Evolutionary conservation across 306 rosid species (phyloP).

Genomic region (Abrus pulchellus): DNA sequence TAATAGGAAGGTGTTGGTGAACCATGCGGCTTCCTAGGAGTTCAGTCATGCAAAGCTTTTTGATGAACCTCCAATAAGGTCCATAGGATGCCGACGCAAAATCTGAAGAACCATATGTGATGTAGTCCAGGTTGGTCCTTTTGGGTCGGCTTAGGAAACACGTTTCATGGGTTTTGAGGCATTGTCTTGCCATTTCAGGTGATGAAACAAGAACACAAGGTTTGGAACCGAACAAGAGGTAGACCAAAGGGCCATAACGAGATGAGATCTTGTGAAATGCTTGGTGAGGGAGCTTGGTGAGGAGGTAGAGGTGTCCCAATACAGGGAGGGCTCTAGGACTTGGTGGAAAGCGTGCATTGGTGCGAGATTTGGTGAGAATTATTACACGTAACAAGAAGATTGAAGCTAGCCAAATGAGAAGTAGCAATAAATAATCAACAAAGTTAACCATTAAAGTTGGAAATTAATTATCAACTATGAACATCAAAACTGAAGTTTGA

Average conservation of each 20-base stretch:
- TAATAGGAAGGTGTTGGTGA: constrained; percentile 50
- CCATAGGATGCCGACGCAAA: constrained; percentile 67
- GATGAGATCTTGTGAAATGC: constrained; percentile 58
- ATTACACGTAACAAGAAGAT: constrained; percentile 23
- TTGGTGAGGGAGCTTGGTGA: constrained; percentile 58
- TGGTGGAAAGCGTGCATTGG: constrained; percentile 43
- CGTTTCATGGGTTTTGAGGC: constrained; percentile 61
- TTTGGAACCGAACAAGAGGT: constrained; percentile 61
- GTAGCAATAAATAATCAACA: constrained; percentile 16
- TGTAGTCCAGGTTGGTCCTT: constrained; percentile 54
- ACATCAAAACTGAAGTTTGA: background rate
- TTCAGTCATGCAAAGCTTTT: constrained; percentile 60
- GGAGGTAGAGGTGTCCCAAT: constrained; percentile 55
- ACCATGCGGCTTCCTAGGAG: constrained; percentile 62
- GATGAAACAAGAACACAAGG: constrained; percentile 67
- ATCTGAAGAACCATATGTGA: constrained; percentile 63
- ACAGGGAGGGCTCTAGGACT: constrained; percentile 50
- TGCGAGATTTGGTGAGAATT: background rate
- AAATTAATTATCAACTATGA: background rate
- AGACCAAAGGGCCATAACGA: constrained; percentile 63
- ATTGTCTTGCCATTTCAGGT: constrained; percentile 58
- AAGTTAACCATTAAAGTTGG: constrained; percentile 31
- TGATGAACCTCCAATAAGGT: constrained; percentile 76
- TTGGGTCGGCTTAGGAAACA: constrained; percentile 62
- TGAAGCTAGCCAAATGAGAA: constrained; percentile 23